A percentile compares a stretch with the other conserved stretches of the same genome.
phyloP scores from a whole-genome alignment of 345 rosid genomes.

The Dipteronia dyeriana region DNA sequence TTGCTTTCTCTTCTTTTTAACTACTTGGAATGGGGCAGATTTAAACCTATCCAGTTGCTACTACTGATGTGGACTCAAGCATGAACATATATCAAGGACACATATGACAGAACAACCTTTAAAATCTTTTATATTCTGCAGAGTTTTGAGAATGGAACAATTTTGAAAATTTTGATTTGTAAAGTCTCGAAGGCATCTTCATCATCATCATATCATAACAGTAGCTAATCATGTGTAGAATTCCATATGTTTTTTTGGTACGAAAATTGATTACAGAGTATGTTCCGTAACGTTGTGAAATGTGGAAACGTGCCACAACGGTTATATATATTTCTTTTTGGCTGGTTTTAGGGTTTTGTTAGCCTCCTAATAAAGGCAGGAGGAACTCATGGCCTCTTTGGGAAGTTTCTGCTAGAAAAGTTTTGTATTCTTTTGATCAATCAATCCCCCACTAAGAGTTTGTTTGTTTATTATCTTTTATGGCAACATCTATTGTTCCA shows the following conservation, averaged over 20 bases:
- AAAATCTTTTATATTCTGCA: not conserved
- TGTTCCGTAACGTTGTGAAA: no score
- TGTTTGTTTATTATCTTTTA: not conserved
- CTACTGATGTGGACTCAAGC: no score
- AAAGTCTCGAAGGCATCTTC: not conserved
- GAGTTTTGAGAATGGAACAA: not conserved
- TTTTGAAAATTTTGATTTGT: not conserved
- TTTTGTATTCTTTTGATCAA: not conserved
- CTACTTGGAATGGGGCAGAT: not conserved
- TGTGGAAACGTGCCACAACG: no score
- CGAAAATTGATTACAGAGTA: no score
- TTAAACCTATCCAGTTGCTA: no score
- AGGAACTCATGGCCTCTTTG: not conserved
- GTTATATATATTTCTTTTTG: not conserved
- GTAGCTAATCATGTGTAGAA: no score
- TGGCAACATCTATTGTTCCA: not conserved
- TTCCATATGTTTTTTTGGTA: no score
- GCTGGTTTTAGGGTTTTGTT: not conserved
- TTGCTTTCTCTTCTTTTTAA: constrained; percentile 22
- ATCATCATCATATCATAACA: not conserved
- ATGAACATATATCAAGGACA: no score
- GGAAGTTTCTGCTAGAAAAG: not conserved
- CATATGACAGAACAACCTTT: not conserved
- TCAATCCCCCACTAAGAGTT: not conserved
- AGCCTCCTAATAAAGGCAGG: not conserved